These are phyloP conservation scores for Penicillium subrubescens DNA, from an alignment of 495 filamentous ascomycete genomes.

Conservation along the genomic window DNA sequence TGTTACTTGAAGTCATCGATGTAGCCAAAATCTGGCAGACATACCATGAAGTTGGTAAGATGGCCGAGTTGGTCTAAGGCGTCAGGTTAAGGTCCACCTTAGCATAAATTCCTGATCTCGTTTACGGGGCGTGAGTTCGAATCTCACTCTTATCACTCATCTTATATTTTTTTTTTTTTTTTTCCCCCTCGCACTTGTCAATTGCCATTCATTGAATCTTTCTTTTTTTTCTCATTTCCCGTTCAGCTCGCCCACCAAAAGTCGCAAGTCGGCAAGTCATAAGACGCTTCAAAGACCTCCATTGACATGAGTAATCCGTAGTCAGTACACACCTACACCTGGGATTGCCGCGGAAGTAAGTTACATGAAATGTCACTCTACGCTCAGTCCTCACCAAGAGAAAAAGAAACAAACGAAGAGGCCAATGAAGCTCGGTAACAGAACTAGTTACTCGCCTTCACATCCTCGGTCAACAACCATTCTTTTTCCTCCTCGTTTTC, in stretches of 20 bases:
- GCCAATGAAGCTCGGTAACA: too few species aligned
- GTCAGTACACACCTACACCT: not conserved
- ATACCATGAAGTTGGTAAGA: constrained; percentile 23
- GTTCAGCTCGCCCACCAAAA: not conserved
- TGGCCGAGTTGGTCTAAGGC: constrained; percentile 39
- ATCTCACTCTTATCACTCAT: constrained; percentile 39
- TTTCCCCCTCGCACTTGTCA: not conserved
- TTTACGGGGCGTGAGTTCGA: constrained; percentile 39
- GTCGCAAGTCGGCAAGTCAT: too few species aligned
- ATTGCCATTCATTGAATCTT: not conserved
- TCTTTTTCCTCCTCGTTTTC: not conserved
- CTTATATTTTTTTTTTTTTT: constrained; percentile 4
- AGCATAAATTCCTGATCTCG: constrained; percentile 34
- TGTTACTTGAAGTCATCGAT: too few species aligned
- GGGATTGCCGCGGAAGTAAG: not conserved
- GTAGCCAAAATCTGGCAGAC: not conserved
- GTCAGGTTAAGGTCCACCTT: constrained; percentile 38
- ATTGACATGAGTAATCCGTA: not conserved
- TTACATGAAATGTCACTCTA: not conserved
- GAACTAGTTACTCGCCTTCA: too few species aligned
- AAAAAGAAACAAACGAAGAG: not conserved
- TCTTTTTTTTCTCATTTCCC: not conserved
- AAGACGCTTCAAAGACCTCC: too few species aligned
- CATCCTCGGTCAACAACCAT: not conserved
- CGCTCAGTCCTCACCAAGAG: too few species aligned